Conservation (phyloP, 257 asterid species). For the Plantago major region DNA sequence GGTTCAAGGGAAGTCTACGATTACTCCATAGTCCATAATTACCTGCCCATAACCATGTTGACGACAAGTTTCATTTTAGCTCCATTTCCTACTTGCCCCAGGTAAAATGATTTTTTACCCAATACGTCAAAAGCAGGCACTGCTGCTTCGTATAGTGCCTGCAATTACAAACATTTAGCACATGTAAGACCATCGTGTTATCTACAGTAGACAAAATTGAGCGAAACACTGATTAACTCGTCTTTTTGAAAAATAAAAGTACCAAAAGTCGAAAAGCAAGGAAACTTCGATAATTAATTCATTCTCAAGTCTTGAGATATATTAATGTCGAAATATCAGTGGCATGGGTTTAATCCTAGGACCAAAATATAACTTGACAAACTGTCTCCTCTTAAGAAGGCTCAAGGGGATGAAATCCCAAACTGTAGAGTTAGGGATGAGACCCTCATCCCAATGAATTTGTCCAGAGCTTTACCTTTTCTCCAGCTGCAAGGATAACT, state of each 20-base stretch:
- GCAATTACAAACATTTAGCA: conserved; percentile 18
- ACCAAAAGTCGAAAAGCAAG: too few relatives aligned
- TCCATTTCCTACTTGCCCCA: conserved; percentile 88
- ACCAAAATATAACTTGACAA: neutral
- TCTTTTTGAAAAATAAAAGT: too few relatives aligned
- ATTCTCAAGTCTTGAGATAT: too few relatives aligned
- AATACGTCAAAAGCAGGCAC: conserved; percentile 80
- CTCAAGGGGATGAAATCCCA: too few relatives aligned
- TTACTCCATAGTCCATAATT: conserved; percentile 5
- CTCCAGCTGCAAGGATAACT: conserved; percentile 97
- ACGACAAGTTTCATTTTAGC: conserved; percentile 99
- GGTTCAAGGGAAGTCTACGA: conserved; percentile 6
- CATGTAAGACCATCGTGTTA: conserved; percentile 16
- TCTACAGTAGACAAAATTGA: neutral
- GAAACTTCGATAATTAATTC: too few relatives aligned
- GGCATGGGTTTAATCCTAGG: neutral
- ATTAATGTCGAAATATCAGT: too few relatives aligned
- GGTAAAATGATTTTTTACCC: conserved; percentile 86
- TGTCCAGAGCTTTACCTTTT: conserved; percentile 48
- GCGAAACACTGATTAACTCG: neutral
- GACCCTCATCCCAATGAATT: too few relatives aligned
- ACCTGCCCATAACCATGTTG: conserved; percentile 99
- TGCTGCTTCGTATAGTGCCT: conserved; percentile 66
- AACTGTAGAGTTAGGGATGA: too few relatives aligned
- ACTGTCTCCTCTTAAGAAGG: neutral